These are phyloP conservation scores for Hypocrella siamensis DNA, from an alignment of 2,329 filamentous ascomycete species.

Conservation along the genomic window DNA sequence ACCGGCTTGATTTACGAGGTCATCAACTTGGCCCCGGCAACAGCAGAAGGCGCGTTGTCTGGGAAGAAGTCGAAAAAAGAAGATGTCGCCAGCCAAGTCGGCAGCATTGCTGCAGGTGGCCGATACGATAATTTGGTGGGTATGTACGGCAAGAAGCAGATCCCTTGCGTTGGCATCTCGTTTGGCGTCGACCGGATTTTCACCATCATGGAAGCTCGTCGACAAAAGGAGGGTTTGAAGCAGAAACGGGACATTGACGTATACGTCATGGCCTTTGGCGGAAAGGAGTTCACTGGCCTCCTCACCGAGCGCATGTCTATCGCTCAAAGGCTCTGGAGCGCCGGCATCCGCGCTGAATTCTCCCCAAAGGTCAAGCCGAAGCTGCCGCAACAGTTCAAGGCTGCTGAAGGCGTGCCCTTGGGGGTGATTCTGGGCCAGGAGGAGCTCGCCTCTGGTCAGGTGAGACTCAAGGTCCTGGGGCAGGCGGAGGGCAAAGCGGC, in stretches of 20 bases:
- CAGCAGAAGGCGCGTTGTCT: conserved; percentile 14
- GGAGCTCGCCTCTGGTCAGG: conserved; percentile 67
- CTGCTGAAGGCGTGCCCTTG: conserved; percentile 75
- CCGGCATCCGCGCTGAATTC: conserved; percentile 73
- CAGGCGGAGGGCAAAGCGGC: conserved; percentile 53
- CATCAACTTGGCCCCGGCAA: conserved; percentile 42
- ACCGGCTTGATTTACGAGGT: conserved; percentile 86
- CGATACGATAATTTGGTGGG: conserved; percentile 87
- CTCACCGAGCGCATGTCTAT: conserved; percentile 74
- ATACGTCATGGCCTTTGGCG: conserved; percentile 88
- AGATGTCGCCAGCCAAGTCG: conserved; percentile 46
- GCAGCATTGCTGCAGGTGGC: conserved; percentile 77
- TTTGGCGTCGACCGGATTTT: conserved; percentile 95
- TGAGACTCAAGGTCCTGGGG: conserved; percentile 69
- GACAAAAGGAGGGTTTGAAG: conserved; percentile 47
- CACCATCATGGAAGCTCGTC: conserved; percentile 69
- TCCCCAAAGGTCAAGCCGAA: conserved; percentile 83
- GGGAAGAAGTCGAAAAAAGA: conserved; percentile 35
- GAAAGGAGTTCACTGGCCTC: conserved; percentile 68
- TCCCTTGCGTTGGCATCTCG: conserved; percentile 53
- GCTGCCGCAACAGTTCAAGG: conserved; percentile 78
- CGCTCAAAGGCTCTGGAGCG: conserved; percentile 64
- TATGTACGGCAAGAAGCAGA: conserved; percentile 81
- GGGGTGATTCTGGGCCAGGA: conserved; percentile 85
- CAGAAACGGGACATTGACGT: conserved; percentile 55